Percentiles rank a stretch among this genome's conserved stretches.
Conservation (phyloP, 345 rosid species). For the Geranium brycei region DNA sequence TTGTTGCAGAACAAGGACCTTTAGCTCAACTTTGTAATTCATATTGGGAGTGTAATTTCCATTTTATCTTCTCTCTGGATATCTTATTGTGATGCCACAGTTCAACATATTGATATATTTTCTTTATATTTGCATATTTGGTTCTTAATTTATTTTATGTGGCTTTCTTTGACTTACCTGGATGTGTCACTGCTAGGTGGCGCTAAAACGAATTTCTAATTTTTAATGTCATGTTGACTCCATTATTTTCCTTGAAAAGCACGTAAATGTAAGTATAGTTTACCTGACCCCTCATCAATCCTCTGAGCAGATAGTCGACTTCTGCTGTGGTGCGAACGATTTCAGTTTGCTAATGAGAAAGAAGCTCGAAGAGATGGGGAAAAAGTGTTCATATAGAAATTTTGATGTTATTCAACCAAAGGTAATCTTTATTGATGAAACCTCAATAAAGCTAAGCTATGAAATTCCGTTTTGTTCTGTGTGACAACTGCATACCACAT, state of each 20-base stretch:
- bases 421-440: slow-evolving; percentile 27
- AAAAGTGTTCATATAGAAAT: slow-evolving; percentile 69
- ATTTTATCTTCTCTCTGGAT: too few species aligned
- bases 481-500: not conserved
- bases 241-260: too few species aligned
- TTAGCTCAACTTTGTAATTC: too few species aligned
- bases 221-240: not conserved
- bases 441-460: not conserved
- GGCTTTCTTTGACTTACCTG: not conserved
- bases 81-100: too few species aligned
- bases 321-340: slow-evolving; percentile 94
- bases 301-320: slow-evolving; percentile 69
- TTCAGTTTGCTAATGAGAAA: slow-evolving; percentile 65
- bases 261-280: not conserved
- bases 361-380: slow-evolving; percentile 76
- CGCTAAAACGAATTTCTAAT: not conserved
- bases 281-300: slow-evolving; percentile 1
- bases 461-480: too few species aligned
- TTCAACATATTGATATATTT: too few species aligned
- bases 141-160: not conserved
- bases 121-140: not conserved
- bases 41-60: too few species aligned
- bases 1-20: too few species aligned
- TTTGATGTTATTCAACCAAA: slow-evolving; percentile 62
- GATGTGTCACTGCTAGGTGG: not conserved